Evolutionary conservation across 306 rosid genomes (phyloP), one percentile per base, ranked within the genome.

Genomic region (Acacia melanoxylon): DNA sequence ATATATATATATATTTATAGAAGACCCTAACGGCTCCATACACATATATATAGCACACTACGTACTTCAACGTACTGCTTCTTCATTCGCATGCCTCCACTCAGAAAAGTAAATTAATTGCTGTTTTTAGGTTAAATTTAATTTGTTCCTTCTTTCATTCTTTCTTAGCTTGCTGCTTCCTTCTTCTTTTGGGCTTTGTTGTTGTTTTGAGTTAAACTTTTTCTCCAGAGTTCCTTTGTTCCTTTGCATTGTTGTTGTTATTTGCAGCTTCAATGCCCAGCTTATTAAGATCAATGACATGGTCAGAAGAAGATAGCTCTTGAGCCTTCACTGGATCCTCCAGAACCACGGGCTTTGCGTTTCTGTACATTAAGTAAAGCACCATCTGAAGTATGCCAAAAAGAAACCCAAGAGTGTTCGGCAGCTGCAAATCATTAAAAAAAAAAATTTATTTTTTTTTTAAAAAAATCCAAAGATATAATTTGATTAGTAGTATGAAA

Each of bases 381-480:
- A 86, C 91, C 98, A 95, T 95, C 74, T 95, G 99, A 46, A 86
- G 80, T 45, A 92, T 87, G 67, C 99, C 99, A 8, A 92, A 95
- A 20, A 93, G 2, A 81, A 95, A 90, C 5, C 99, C 99, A 15
- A 95, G 86, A 0, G 92, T 82, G 75, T 95, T 95, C 54, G 99
- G 99, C 1, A 95, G 80, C 98, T 94, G 91, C 83, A 72, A 16
- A 24, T 45, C 0, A 66, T 41, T 19, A 9, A 77, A n/a, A 8
- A 80, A 61, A 51, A 40, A 27, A n/a, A n/a, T n/a, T n/a, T n/a
- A n/a, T n/a, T n/a, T n/a, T n/a, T n/a, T n/a, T n/a, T n/a, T n/a
- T n/a, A n/a, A n/a, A 19, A 5, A 80, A 62, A 63, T 66, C 16
- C 62, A 31, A 41, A 49, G 4, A 49, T 3, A 48, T 78, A 40